Percentiles rank a stretch among this genome's conserved stretches.
Conservation (phyloP, 2,329 filamentous ascomycete genomes). For the Harringtonia aguacate region DNA sequence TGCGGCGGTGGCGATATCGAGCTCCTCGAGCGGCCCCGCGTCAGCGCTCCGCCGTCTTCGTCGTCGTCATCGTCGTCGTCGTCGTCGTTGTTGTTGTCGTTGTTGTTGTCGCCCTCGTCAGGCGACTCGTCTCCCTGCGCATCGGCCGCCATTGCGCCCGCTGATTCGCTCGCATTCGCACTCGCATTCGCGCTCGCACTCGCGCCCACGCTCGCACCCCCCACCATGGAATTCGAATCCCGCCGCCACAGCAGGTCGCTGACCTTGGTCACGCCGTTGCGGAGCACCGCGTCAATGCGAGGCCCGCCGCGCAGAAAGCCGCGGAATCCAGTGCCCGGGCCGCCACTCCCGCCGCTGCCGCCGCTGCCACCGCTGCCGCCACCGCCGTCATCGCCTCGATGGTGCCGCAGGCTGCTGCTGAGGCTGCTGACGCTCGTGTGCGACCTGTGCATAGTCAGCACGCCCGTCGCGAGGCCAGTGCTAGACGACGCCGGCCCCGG, state of each 20-base stretch:
- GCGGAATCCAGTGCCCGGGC: conserved; percentile 30
- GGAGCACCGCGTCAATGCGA: conserved; percentile 62
- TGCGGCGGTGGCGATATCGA: conserved; percentile 21
- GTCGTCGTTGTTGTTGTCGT: no score
- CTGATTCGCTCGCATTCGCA: no score
- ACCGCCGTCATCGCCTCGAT: conserved; percentile 17
- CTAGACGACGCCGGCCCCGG: not conserved
- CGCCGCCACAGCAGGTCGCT: conserved; percentile 48
- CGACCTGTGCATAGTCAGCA: conserved; percentile 23
- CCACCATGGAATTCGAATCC: no score
- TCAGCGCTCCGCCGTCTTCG: conserved; percentile 31
- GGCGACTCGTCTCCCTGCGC: no score
- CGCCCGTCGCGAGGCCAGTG: not conserved
- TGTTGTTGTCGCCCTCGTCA: no score
- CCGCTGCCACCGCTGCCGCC: conserved; percentile 6
- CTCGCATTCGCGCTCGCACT: no score
- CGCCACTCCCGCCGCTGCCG: not conserved
- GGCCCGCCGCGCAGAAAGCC: conserved; percentile 57
- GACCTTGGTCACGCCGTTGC: conserved; percentile 44
- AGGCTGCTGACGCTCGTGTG: conserved; percentile 38
- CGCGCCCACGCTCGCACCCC: no score
- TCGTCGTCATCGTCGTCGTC: no score
- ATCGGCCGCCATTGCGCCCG: no score
- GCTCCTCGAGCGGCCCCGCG: conserved; percentile 26
- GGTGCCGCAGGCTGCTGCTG: conserved; percentile 24